Conservation (phyloP, 768 basidiomycete species). For the Lentinula detonsa region DNA sequence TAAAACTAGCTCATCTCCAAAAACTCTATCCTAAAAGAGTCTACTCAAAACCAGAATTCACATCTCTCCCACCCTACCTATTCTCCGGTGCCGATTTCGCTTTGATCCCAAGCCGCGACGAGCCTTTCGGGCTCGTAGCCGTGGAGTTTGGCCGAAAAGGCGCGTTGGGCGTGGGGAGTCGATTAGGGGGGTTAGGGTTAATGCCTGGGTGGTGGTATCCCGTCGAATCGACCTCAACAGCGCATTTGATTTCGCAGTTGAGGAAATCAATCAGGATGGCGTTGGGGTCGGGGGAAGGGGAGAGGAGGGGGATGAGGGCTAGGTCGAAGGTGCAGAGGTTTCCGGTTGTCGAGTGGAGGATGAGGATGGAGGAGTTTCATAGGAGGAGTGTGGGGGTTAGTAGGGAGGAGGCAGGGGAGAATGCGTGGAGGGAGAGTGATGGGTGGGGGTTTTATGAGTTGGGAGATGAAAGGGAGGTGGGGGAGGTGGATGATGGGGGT, state of each 20-base stretch:
- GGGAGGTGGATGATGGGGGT: too few species aligned
- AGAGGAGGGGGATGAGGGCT: conserved; percentile 88
- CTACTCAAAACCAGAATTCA: conserved; percentile 96
- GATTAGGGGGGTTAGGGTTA: conserved; percentile 88
- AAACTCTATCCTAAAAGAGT: conserved; percentile 93
- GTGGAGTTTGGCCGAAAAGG: conserved; percentile 97
- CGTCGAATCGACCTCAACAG: conserved; percentile 88
- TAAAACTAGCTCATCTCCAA: conserved; percentile 90
- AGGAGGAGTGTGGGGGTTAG: conserved; percentile 73
- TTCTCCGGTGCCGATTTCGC: conserved; percentile 97
- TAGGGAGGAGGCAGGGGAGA: conserved; percentile 57
- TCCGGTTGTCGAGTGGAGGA: conserved; percentile 97
- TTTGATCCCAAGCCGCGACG: conserved; percentile 91
- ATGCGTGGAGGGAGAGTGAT: conserved; percentile 68
- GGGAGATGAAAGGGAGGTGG: conserved; percentile 47
- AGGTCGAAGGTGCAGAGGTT: conserved; percentile 93
- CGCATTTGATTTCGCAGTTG: conserved; percentile 91
- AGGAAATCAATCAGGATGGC: conserved; percentile 95
- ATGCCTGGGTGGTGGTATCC: conserved; percentile 99
- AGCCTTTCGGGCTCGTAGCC: conserved; percentile 93
- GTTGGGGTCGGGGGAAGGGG: conserved; percentile 83
- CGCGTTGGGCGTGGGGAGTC: conserved; percentile 91
- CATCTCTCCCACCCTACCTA: conserved; percentile 85
- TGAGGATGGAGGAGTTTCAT: conserved; percentile 93
- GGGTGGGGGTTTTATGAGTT: conserved; percentile 53